A percentile compares a stretch with the other conserved stretches of the same genome.
phyloP scores from a whole-genome alignment of 768 basidiomycete genomes.

The Panus rudis region DNA sequence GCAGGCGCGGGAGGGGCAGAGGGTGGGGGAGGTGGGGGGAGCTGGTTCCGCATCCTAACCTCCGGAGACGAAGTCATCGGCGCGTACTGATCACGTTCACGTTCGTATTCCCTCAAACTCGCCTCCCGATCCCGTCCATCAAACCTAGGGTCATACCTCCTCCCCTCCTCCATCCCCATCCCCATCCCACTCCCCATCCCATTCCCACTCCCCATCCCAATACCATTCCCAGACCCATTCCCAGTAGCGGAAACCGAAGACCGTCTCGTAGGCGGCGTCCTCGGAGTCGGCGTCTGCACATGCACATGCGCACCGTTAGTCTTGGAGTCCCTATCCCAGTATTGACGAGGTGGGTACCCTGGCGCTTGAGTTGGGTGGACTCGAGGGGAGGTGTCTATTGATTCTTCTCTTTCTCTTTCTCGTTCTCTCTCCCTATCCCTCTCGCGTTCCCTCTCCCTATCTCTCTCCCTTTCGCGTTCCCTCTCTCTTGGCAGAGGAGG shows the following conservation, averaged over 20 bases:
- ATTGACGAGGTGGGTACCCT: background rate
- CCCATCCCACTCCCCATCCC: background rate
- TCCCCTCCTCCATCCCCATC: slow-evolving; percentile 10
- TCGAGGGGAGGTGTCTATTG: background rate
- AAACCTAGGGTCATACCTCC: slow-evolving; percentile 61
- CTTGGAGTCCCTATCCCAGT: background rate
- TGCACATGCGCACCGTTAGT: background rate
- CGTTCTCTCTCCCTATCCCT: too few species aligned
- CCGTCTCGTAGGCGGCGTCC: background rate
- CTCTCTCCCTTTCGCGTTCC: too few species aligned
- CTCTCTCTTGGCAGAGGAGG: too few species aligned
- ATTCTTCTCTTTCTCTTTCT: too few species aligned
- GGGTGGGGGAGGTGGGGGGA: slow-evolving; percentile 23
- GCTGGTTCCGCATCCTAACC: slow-evolving; percentile 15
- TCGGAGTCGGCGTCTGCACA: background rate
- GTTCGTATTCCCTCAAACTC: slow-evolving; percentile 29
- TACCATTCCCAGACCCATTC: too few species aligned
- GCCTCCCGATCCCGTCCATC: slow-evolving; percentile 44
- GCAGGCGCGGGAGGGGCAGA: slow-evolving; percentile 31
- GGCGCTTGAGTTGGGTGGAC: too few species aligned
- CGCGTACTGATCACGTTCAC: slow-evolving; percentile 23
- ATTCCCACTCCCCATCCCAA: too few species aligned
- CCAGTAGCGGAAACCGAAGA: too few species aligned
- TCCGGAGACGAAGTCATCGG: slow-evolving; percentile 18
- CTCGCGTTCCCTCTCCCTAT: too few species aligned